Conservation (phyloP, 768 basidiomycete species). For the Pholiota microspora region DNA sequence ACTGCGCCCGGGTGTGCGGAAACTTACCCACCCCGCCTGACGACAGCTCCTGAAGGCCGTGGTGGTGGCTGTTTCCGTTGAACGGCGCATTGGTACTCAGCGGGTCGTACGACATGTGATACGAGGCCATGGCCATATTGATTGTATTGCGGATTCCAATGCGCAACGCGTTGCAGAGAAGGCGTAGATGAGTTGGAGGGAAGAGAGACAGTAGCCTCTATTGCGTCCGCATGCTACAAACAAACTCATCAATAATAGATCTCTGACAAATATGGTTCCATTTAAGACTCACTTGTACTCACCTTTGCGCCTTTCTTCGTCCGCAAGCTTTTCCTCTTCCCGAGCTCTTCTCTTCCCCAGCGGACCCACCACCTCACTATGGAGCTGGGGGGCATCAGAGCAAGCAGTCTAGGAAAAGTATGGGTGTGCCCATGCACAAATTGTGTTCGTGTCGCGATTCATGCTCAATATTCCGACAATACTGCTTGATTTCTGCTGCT, state of each 20-base stretch:
- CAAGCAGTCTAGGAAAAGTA: no score
- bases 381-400: no score
- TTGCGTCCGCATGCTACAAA: background rate
- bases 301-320: slow-evolving; percentile 68
- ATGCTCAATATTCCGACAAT: no score
- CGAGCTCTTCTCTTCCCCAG: slow-evolving; percentile 17
- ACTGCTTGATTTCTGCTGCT: no score
- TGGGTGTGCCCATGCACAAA: no score
- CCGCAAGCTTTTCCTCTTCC: slow-evolving; percentile 50
- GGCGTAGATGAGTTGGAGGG: background rate
- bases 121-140: slow-evolving; percentile 7
- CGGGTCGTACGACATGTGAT: slow-evolving; percentile 13
- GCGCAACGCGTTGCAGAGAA: background rate
- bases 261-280: no score
- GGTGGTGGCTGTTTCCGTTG: slow-evolving; percentile 7
- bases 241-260: slow-evolving; percentile 12
- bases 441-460: no score
- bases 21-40: slow-evolving; percentile 44
- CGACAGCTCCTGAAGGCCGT: slow-evolving; percentile 9
- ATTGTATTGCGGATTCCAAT: background rate
- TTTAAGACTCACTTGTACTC: no score
- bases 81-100: slow-evolving; percentile 19
- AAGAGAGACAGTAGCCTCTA: slow-evolving; percentile 3
- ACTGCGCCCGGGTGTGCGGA: slow-evolving; percentile 82
- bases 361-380: no score